phyloP scores from a whole-genome alignment of 2,329 filamentous ascomycete species.

The Neofusicoccum sp. region DNA sequence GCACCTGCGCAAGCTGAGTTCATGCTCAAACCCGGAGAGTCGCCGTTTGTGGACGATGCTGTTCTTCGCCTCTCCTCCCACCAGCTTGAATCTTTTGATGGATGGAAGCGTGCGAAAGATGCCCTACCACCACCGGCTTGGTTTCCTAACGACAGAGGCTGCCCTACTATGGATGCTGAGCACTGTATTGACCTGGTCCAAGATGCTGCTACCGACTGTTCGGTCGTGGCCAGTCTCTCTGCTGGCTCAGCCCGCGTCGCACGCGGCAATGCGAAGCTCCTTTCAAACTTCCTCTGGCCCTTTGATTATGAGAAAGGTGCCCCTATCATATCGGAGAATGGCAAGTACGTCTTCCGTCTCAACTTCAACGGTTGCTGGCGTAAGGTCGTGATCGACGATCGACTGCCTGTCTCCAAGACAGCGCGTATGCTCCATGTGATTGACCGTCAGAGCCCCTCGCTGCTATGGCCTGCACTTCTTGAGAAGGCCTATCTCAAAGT shows the following conservation, averaged over 20 bases:
- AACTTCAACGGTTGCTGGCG: slow-evolving; percentile 95
- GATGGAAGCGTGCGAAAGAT: slow-evolving; percentile 77
- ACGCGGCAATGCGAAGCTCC: slow-evolving; percentile 64
- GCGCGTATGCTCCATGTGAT: slow-evolving; percentile 79
- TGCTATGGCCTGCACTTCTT: slow-evolving; percentile 87
- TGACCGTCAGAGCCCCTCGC: slow-evolving; percentile 74
- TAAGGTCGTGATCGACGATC: slow-evolving; percentile 84
- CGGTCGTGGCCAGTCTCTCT: slow-evolving; percentile 92
- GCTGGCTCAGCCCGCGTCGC: slow-evolving; percentile 70
- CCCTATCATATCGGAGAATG: slow-evolving; percentile 69
- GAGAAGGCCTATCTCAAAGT: slow-evolving; percentile 98
- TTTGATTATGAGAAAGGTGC: slow-evolving; percentile 57
- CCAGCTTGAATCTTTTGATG: slow-evolving; percentile 73
- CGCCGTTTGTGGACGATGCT: slow-evolving; percentile 67
- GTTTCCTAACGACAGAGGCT: slow-evolving; percentile 31
- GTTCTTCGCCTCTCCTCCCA: slow-evolving; percentile 69
- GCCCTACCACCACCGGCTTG: slow-evolving; percentile 54
- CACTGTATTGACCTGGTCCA: slow-evolving; percentile 80
- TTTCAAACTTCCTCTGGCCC: slow-evolving; percentile 72
- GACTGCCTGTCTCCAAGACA: slow-evolving; percentile 74
- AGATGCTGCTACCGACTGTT: slow-evolving; percentile 94
- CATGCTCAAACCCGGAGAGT: slow-evolving; percentile 46
- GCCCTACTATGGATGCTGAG: slow-evolving; percentile 57
- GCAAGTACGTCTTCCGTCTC: slow-evolving; percentile 88
- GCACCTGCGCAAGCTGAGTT: slow-evolving; percentile 65